Base-by-base conservation (phyloP, 768 basidiomycete species). In the Rhizopogon rudus region DNA sequence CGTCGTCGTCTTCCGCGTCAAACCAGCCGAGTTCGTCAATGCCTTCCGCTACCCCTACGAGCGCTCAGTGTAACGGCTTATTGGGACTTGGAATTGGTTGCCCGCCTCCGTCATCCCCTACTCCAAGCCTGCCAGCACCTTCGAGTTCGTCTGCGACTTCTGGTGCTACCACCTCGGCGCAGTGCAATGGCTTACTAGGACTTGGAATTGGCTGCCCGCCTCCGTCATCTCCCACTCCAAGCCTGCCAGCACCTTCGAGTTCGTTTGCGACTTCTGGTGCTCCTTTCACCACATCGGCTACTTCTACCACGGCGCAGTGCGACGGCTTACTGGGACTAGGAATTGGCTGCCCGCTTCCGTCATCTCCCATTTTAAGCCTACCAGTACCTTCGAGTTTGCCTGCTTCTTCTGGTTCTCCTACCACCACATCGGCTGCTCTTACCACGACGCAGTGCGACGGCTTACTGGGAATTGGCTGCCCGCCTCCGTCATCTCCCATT, bases 21-120 rank as follows among this genome's bases (percentile, higher is more conserved):
- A 42, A 55, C 2, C 29, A 57, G 6, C 17, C 12, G 20, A 49
- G 46, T 20, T 9, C 20, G 33, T 20, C 39, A 49, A 13, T 17
- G 6, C 20, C 58, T 46, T 13, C 60, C 4, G 28, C 49, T 20
- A 40, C 51, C 20, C 12, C 44, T 49, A 25, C 55, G 20, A 16
- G 49, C 6, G 31, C 55, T 2, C 51, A 57, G 28, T 64, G 63
- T 14, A 20, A 20, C 16, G 61, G 56, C 10, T 17, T 63, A 0
- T 40, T 62, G 13, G 62, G 58, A n/a, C n/a, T 60, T 0, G 58
- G 56, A 0, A 35, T 58, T 16, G 61, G 57, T n/a, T 61, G 60
- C 29, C 14, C 55, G 20, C 5, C 50, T 22, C 8, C 59, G 1
- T 40, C 60, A 16, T 8, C 52, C 14, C 25, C 62, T 6, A 31